A percentile compares a stretch with the other conserved stretches of the same genome.
These are phyloP conservation scores for Mycena venus DNA, from an alignment of 768 basidiomycete genomes.

Conservation along the genomic window DNA sequence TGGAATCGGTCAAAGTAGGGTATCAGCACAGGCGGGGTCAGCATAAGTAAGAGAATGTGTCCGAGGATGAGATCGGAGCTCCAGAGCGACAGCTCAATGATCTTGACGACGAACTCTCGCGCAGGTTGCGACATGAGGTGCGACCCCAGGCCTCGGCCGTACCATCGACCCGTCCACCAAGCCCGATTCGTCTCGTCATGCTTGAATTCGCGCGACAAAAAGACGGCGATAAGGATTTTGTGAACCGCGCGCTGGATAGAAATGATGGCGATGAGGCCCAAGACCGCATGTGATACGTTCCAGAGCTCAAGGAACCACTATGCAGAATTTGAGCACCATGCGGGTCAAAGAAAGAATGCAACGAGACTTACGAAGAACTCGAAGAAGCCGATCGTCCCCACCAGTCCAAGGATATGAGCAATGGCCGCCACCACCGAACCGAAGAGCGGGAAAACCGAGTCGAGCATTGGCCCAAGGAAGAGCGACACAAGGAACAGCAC, in stretches of 20 bases:
- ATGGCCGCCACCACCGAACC: constrained; percentile 93
- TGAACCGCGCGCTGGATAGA: constrained; percentile 94
- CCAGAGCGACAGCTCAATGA: constrained; percentile 96
- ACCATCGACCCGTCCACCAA: constrained; percentile 99
- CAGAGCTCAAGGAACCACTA: constrained; percentile 97
- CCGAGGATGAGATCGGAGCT: constrained; percentile 93
- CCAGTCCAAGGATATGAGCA: constrained; percentile 83
- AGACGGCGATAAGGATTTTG: constrained; percentile 94
- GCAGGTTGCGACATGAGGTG: constrained; percentile 97
- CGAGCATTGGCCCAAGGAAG: constrained; percentile 93
- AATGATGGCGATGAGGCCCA: constrained; percentile 93
- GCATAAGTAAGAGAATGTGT: constrained; percentile 89
- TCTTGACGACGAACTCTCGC: constrained; percentile 97
- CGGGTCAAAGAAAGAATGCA: background rate
- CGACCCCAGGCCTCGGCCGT: constrained; percentile 90
- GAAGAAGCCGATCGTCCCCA: constrained; percentile 95
- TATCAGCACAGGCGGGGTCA: constrained; percentile 89
- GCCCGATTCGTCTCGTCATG: constrained; percentile 98
- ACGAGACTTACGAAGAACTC: constrained; percentile 86
- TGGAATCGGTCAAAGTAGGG: constrained; percentile 95
- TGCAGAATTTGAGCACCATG: constrained; percentile 34
- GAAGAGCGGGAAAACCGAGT: constrained; percentile 86
- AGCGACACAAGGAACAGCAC: constrained; percentile 90
- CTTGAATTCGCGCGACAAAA: constrained; percentile 98
- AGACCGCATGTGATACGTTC: constrained; percentile 92